Conservation (phyloP, 2,329 filamentous ascomycete genomes). For the Sporothrix luriei region DNA sequence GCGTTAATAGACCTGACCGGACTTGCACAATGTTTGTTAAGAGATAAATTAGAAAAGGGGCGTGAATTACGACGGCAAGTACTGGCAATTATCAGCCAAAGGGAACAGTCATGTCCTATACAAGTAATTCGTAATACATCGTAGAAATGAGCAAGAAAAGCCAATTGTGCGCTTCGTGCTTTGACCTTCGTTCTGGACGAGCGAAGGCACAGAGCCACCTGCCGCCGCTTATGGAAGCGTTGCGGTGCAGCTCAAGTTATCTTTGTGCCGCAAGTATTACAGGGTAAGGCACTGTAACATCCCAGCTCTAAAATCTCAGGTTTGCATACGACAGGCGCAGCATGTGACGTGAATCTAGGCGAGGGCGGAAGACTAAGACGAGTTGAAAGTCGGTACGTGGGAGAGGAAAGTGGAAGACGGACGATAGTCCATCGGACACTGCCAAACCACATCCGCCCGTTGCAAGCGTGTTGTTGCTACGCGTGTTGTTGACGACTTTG, state of each 20-base stretch:
- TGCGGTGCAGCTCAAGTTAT: too few relatives aligned
- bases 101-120: neutral
- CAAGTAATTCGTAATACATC: neutral
- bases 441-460: too few relatives aligned
- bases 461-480: too few relatives aligned
- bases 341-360: neutral
- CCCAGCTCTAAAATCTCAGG: too few relatives aligned
- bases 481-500: too few relatives aligned
- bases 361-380: neutral
- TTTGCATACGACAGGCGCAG: neutral
- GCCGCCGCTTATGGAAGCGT: too few relatives aligned
- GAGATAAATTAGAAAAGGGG: neutral
- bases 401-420: too few relatives aligned
- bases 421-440: too few relatives aligned
- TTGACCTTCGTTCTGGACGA: neutral
- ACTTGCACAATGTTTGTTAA: neutral
- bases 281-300: too few relatives aligned
- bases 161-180: neutral
- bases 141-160: conserved; percentile 9
- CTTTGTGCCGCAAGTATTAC: too few relatives aligned
- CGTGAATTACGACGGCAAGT: neutral
- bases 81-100: conserved; percentile 13
- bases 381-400: too few relatives aligned
- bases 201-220: neutral
- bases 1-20: too few relatives aligned